Percentiles rank a stretch among this genome's conserved stretches.
Evolutionary conservation across 129 eudicot genomes (phyloP).

Genomic region (Escallonia herrerae): DNA sequence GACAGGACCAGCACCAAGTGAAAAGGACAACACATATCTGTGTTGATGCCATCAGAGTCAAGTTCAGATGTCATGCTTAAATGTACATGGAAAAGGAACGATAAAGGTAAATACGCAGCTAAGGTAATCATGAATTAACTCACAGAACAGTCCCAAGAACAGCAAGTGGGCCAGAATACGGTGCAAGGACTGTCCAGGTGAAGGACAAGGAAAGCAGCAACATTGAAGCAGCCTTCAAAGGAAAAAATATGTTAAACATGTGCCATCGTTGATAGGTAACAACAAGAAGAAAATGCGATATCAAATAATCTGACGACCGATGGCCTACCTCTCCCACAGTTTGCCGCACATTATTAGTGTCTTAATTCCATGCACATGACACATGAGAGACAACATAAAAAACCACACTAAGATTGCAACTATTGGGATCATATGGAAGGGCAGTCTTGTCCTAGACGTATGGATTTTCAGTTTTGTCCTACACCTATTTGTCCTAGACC

Average conservation of each 20-base stretch:
- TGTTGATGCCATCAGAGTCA: background rate
- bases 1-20: conserved; percentile 99
- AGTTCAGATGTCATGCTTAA: background rate
- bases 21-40: conserved; percentile 87
- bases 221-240: conserved; percentile 88
- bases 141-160: conserved; percentile 90
- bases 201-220: conserved; percentile 77
- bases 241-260: background rate
- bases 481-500: too few species aligned
- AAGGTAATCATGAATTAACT: conserved; percentile 25
- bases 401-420: too few species aligned
- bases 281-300: background rate
- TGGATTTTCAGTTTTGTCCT: too few species aligned
- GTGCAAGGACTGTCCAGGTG: conserved; percentile 71
- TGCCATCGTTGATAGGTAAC: background rate
- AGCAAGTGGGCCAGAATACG: conserved; percentile 85
- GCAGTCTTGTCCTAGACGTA: too few species aligned
- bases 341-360: background rate
- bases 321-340: background rate
- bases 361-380: background rate
- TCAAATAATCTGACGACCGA: background rate
- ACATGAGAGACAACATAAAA: background rate
- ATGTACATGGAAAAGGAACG: background rate
- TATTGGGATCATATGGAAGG: too few species aligned
- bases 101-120: conserved; percentile 5